Evolutionary conservation across 2,329 filamentous ascomycete genomes (phyloP), one percentile per base, ranked within the genome.

Genomic region (Aspergillus amoenus): DNA sequence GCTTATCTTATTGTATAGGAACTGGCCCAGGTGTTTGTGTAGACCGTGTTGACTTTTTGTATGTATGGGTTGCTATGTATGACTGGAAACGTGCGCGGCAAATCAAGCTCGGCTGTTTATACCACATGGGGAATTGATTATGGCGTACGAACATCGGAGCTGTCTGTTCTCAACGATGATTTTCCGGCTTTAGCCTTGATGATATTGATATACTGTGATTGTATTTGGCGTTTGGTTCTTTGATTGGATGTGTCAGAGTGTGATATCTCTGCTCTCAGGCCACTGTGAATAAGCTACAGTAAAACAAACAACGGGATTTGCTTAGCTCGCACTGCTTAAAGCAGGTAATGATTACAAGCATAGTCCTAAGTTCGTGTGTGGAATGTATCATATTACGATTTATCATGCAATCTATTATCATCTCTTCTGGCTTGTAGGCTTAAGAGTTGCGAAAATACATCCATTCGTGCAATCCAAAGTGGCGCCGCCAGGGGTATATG

Each of bases 401-500:
- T 42, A n/a, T 51, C 34, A 27, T 17, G 21, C 22, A 41, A 52
- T 59, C 42, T 52, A 59, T 41, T 13, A 7, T 46, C 43, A 13
- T 34, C 48, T 54, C 51, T 41, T 60, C 56, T 30, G 15, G 27
- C 24, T 47, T 44, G 49, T 48, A 53, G 41, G 43, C 52, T 42
- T 61, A 51, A 52, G 58, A 32, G 30, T 45, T 48, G 45, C 45
- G 21, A 41, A 48, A 44, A n/a, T 32, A 46, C 37, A 53, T 46
- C 59, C 52, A 64, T 62, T 52, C 53, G 59, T 63, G 56, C 58
- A 63, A 61, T 58, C 59, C 59, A 60, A 61, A 48, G 34, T 59
- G 59, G 56, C 58, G 60, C 56, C 60, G 57, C 55, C 44, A 37
- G 64, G 65, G 65, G 65, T 67, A 67, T 67, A 67, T 66, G 64